Conservation (phyloP, 1,139 yeast species). For the Geotrichum reessii region DNA sequence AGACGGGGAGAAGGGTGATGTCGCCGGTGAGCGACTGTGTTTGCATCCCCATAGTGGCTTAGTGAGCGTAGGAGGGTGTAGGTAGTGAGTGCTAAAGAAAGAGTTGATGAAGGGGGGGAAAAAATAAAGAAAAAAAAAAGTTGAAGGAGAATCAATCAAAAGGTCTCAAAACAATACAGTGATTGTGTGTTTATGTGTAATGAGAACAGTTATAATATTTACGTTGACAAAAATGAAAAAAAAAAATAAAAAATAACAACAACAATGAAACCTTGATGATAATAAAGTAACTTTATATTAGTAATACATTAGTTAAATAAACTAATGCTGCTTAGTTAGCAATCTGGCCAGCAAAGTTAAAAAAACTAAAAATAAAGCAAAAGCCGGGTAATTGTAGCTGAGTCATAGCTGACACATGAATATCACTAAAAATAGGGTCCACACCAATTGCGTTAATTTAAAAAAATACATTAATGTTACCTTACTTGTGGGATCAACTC, state of each 20-base stretch:
- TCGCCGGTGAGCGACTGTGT: conserved; percentile 33
- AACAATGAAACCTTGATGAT: too few relatives aligned
- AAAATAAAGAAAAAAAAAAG: not conserved
- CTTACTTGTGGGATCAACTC: too few relatives aligned
- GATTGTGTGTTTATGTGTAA: not conserved
- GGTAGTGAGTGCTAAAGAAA: not conserved
- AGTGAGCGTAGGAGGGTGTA: too few relatives aligned
- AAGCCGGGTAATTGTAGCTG: not conserved
- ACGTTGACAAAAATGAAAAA: too few relatives aligned
- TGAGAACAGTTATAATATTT: not conserved
- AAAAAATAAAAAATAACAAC: too few relatives aligned
- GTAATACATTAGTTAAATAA: too few relatives aligned
- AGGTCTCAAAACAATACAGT: not conserved
- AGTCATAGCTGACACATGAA: not conserved
- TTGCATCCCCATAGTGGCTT: not conserved
- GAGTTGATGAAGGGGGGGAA: conserved; percentile 1
- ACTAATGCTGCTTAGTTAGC: too few relatives aligned
- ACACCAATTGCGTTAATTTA: too few relatives aligned
- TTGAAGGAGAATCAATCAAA: not conserved
- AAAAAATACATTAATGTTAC: too few relatives aligned
- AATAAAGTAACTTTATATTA: too few relatives aligned
- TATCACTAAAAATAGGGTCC: not conserved
- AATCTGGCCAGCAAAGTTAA: too few relatives aligned
- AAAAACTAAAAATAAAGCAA: not conserved
- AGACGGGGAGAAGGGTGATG: conserved; percentile 36